Percentiles rank a stretch among this genome's conserved stretches.
Evolutionary conservation across 768 basidiomycete species (phyloP).

Genomic region (Phallus indusiatus): DNA sequence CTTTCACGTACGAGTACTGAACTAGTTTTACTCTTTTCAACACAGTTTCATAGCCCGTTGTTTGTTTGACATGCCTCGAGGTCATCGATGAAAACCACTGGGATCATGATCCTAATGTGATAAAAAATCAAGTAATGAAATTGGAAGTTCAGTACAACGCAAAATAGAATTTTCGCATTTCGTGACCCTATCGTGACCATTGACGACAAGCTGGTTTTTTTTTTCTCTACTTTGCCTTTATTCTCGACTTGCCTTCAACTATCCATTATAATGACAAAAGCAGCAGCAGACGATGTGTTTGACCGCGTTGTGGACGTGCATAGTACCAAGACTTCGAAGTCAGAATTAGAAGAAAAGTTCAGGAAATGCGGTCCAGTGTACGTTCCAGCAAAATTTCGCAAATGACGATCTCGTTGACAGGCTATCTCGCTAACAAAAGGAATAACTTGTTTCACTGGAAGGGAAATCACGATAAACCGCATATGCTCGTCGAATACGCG

Average conservation of each 20-base stretch:
- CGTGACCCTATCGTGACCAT: background rate
- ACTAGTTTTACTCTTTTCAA: no score
- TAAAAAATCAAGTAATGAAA: no score
- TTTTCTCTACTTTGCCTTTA: background rate
- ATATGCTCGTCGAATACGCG: slow-evolving; percentile 6
- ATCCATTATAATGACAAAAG: background rate
- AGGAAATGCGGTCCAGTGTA: slow-evolving; percentile 8
- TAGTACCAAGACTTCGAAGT: background rate
- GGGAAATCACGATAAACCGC: slow-evolving; percentile 6
- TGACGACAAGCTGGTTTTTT: background rate
- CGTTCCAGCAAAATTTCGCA: background rate
- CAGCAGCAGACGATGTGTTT: no score
- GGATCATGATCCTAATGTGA: no score
- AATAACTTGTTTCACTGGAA: slow-evolving; percentile 6
- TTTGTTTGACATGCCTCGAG: no score
- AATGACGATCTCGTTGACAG: background rate
- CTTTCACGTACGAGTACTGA: no score
- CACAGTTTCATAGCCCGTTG: no score
- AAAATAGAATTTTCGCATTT: no score
- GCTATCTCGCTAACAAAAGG: background rate
- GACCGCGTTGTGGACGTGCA: slow-evolving; percentile 8
- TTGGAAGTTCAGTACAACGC: no score
- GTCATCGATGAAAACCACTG: no score
- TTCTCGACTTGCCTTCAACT: background rate
- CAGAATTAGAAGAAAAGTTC: slow-evolving; percentile 1